Evolutionary conservation across 2,329 filamentous ascomycete species (phyloP), one percentile per base, ranked within the genome.

Genomic region (Stenocarpella maydis): DNA sequence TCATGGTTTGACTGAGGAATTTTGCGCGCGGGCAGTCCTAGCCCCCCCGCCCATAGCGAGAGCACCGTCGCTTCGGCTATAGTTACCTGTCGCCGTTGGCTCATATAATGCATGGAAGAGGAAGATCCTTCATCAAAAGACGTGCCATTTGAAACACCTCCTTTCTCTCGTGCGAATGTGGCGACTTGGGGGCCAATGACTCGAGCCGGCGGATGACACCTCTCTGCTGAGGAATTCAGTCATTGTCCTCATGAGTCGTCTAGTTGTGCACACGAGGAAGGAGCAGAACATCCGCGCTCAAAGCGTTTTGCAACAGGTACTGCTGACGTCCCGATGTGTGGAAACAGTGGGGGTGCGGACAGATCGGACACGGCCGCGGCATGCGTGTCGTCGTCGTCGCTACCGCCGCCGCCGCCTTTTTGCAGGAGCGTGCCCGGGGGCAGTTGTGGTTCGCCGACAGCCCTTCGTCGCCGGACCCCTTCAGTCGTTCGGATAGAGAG

Each of bases 191-290:
- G 15, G 58, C n/a, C 58, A 43, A 28, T 37, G 26, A 37, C 28
- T 47, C 58, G 58, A 63, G 58, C 58, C 58, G 58, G 58, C n/a
- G 8, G 58, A 45, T n/a, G n/a, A n/a, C 8, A 4, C 28, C 43
- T 26, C 12, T 49, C 47, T 26, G 43, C 58, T 26, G 58, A 63
- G 58, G 58, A 63, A 63, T 49, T 63, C 58, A 49, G 58, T 63
- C 43, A 43, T n/a, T 21, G 58, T n/a, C n/a, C 10, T 4, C 5
- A 19, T n/a, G 31, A 34, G 6, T 34, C 2, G 14, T 15, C 3
- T 17, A 17, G 26, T 9, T 37, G 47, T 49, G 43, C 28, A 14
- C 41, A 19, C 14, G 58, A 15, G 28, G 43, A 49, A 63, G 41
- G 58, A 63, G 43, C 28, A 45, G 14, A 37, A 4, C 2, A 19